phyloP scores from a whole-genome alignment of 192 early-diverging fungal species.

The Coemansia sp. region DNA sequence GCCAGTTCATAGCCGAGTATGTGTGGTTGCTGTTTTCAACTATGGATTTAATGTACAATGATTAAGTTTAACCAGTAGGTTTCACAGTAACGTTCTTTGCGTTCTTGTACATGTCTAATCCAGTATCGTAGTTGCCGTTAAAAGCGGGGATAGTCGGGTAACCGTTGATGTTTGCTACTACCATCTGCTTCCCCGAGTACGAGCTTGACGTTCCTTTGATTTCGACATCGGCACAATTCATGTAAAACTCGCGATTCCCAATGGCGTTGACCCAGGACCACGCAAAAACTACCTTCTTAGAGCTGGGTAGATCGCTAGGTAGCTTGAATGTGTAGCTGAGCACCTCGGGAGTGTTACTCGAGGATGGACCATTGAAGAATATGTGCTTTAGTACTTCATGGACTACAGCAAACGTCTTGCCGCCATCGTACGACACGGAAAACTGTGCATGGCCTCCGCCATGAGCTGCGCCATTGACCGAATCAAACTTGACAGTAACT shows the following conservation, averaged over 20 bases:
- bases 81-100: slow-evolving; percentile 21
- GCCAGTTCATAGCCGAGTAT: too few relatives aligned
- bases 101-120: slow-evolving; percentile 16
- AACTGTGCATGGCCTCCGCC: slow-evolving; percentile 68
- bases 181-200: slow-evolving; percentile 39
- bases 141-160: slow-evolving; percentile 43
- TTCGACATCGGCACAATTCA: slow-evolving; percentile 61
- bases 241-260: slow-evolving; percentile 68
- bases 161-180: slow-evolving; percentile 42
- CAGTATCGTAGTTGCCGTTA: slow-evolving; percentile 16
- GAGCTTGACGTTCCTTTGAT: slow-evolving; percentile 46
- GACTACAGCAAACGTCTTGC: slow-evolving; percentile 64
- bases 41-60: background rate
- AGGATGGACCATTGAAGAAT: slow-evolving; percentile 10
- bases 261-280: slow-evolving; percentile 68
- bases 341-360: slow-evolving; percentile 12
- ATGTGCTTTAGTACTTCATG: slow-evolving; percentile 50
- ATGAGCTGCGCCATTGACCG: slow-evolving; percentile 27
- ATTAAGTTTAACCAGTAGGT: background rate
- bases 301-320: slow-evolving; percentile 53
- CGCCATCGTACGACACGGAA: slow-evolving; percentile 63
- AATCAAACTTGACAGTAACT: slow-evolving; percentile 46
- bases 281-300: slow-evolving; percentile 57
- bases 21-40: background rate
- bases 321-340: slow-evolving; percentile 43